These are phyloP conservation scores for Vanrija sp. DNA, from an alignment of 1,284 basidiomycete genomes.

Conservation along the genomic window DNA sequence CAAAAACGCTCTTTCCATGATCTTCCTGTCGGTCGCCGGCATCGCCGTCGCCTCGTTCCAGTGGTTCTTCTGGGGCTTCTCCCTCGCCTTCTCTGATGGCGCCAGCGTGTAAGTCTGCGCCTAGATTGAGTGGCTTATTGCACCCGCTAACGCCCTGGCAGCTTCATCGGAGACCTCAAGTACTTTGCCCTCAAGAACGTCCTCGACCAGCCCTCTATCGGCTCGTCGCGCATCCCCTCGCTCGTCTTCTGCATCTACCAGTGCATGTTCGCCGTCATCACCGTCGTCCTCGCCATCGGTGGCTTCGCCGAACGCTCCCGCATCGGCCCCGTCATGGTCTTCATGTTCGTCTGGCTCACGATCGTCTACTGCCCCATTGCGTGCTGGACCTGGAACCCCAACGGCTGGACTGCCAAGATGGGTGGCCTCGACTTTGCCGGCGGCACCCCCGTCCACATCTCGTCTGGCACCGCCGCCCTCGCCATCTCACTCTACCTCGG, in stretches of 20 bases:
- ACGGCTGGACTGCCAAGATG: conserved; percentile 75
- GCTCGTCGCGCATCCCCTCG: conserved; percentile 68
- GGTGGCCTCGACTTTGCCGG: conserved; percentile 93
- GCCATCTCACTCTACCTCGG: conserved; percentile 92
- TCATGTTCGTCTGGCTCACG: conserved; percentile 88
- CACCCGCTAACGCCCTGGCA: conserved; percentile 6
- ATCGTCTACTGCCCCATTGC: conserved; percentile 91
- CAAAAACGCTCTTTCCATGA: conserved; percentile 91
- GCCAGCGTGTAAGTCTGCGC: conserved; percentile 26
- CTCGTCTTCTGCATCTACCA: conserved; percentile 77
- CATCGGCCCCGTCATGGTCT: conserved; percentile 80
- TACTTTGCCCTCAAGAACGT: conserved; percentile 83
- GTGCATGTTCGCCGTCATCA: conserved; percentile 54
- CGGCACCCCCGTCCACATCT: conserved; percentile 91
- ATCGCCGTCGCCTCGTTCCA: conserved; percentile 64
- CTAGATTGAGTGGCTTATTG: conserved; percentile 1
- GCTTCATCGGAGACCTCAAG: conserved; percentile 55
- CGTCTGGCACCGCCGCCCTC: conserved; percentile 81
- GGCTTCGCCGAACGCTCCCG: conserved; percentile 88
- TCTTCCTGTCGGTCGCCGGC: conserved; percentile 75
- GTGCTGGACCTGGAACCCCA: conserved; percentile 89
- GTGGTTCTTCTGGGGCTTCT: conserved; percentile 53
- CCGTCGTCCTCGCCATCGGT: conserved; percentile 69
- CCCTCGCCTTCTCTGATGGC: conserved; percentile 51
- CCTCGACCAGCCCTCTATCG: conserved; percentile 66